Base-by-base conservation (phyloP, 2,329 filamentous ascomycete genomes). In the Rhinocladiella mackenziei region DNA sequence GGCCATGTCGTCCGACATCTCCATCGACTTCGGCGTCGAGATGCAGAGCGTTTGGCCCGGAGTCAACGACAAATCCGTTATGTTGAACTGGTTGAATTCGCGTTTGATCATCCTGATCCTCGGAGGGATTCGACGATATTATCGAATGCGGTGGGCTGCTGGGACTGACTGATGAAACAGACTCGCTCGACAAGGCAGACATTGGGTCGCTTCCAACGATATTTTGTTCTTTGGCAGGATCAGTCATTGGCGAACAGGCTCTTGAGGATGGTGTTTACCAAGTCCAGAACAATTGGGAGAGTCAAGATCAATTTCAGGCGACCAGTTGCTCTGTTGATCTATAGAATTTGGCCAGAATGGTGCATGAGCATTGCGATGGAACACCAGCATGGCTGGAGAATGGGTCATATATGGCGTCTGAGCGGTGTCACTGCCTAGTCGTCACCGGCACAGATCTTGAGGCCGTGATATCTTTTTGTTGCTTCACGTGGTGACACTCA, bases 301-400 rank as follows among this genome's bases (percentile, higher is more conserved):
- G 14, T 20, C 14, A 41, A 19, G 36, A 18, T 43, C 37, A 25
- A 41, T 18, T 17, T 41, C 37, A 39, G 25, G 35, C 13, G 32
- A 36, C 31, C 26, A 32, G 17, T 13, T 18, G 11, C 23, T 33
- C 28, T 45, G 35, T 23, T 33, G 32, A 36, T 32, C 36, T 40
- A 43, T 41, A 8, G 33, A 26, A 20, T 41, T 20, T 31, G 19
- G 39, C 43, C 42, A 47, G 15, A 25, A 20, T 44, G 50, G 33
- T 34, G n/a, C 37, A 22, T 37, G 39, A 39, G 39, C 46, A 48
- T 53, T 34, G 17, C 36, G 43, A 33, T 43, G 36, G 32, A 50
- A 43, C 39, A 53, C 25, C 18, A 50, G 50, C 50, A 53, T 53
- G 45, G 22, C 47, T 37, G 32, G 20, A 42, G 25, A 28, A 35